Percentiles rank a stretch among this genome's conserved stretches.
Evolutionary conservation across 2,329 filamentous ascomycete genomes (phyloP).

Genomic region (Neocucurbitaria cava): DNA sequence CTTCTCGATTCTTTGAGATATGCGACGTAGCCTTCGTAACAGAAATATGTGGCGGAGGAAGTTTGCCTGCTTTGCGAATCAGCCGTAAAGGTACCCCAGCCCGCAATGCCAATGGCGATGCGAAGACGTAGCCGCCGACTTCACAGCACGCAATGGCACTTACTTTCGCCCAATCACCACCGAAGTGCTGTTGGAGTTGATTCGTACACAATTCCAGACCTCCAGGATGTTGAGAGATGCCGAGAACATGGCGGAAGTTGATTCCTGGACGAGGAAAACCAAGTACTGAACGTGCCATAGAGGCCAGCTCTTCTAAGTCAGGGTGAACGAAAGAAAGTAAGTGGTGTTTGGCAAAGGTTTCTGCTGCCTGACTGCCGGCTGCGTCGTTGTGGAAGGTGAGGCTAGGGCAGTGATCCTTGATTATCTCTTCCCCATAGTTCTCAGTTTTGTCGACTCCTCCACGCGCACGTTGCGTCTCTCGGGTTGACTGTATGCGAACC

Average conservation of each 20-base stretch:
- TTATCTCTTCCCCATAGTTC: conserved; percentile 25
- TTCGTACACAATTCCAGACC: conserved; percentile 61
- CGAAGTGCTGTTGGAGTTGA: conserved; percentile 58
- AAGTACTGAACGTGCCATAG: conserved; percentile 59
- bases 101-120: conserved; percentile 56
- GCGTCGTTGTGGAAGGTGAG: conserved; percentile 61
- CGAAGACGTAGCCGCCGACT: conserved; percentile 64
- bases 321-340: conserved; percentile 58
- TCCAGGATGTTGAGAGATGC: conserved; percentile 59
- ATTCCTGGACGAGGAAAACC: conserved; percentile 61
- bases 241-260: conserved; percentile 65
- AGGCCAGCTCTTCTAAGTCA: conserved; percentile 55
- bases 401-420: conserved; percentile 49
- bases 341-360: conserved; percentile 51
- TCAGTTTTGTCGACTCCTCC: conserved; percentile 37
- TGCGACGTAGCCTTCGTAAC: conserved; percentile 58
- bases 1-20: conserved; percentile 53
- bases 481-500: conserved; percentile 55
- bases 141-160: conserved; percentile 62
- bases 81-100: conserved; percentile 56
- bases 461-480: conserved; percentile 49
- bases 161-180: conserved; percentile 57
- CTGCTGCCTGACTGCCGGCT: conserved; percentile 49
- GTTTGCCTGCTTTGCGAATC: conserved; percentile 64
- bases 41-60: conserved; percentile 63